Base-by-base conservation (phyloP, 371 early-diverging fungal species). In the Rhizopus arrhizus region DNA sequence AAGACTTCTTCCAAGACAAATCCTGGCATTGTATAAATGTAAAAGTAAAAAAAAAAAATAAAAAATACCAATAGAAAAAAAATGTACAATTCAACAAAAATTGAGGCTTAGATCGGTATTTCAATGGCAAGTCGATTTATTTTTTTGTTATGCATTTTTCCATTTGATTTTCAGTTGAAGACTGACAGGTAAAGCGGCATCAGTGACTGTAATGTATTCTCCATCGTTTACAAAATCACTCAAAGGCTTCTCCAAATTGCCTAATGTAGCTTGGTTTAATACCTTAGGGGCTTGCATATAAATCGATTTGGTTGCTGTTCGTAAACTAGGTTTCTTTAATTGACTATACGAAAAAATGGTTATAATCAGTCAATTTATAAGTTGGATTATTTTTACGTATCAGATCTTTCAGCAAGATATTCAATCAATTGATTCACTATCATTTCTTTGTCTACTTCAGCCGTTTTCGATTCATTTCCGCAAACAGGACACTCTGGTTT, bases 401-500 rank as follows among this genome's bases (percentile, higher is more conserved):
- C 88, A 29, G 86, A 87, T 46, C 82, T 80, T 50, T 92, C 93
- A 56, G 85, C 73, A 11, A 93, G 68, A 65, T 72, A 69, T n/a
- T 92, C 92, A 40, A 93, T 82, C 31, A 94, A 68, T 13, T 93
- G 91, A 46, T 82, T 78, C 10, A 89, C 63, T 0, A 79, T 85
- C 74, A 79, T 80, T 3, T 64, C 55, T 4, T 74, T 73, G 33
- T 72, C 63, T 4, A 89, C 61, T 0, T 74, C 72, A 34, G 83
- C 61, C 35, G 74, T 74, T 0, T 69, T 58, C 6, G 75, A 62
- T 31, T 77, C 73, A 8, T 74, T 74, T 5, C 95, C 94, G 68
- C 98, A 98, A 3, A 97, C 96, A 33, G 94, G 89, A 71, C 98
- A 98, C 22, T 93, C 91, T 0, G 88, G 84, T 60, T 91, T 90